These are phyloP conservation scores for Albugo laibachii DNA, from an alignment of 352 stramenopile species.

Conservation along the genomic window DNA sequence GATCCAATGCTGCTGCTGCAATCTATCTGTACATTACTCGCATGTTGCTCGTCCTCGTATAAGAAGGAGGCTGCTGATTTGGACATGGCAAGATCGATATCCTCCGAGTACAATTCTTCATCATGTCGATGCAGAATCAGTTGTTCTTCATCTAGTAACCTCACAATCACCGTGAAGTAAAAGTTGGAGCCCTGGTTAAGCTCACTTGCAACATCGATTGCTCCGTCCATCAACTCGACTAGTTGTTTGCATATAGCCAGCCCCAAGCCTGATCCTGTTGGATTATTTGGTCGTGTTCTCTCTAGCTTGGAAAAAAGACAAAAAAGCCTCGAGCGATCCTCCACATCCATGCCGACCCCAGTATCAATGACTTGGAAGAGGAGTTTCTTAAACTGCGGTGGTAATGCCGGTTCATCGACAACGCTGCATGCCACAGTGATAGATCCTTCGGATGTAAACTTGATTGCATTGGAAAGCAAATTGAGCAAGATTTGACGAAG, in stretches of 20 bases:
- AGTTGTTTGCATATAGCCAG: constrained; percentile 79
- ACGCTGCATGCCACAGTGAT: constrained; percentile 63
- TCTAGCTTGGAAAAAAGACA: constrained; percentile 70
- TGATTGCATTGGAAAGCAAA: constrained; percentile 72
- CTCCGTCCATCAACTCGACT: constrained; percentile 72
- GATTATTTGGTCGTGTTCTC: constrained; percentile 65
- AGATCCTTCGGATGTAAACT: constrained; percentile 68
- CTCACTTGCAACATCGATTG: constrained; percentile 71
- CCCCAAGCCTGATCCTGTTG: constrained; percentile 66
- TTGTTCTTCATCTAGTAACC: constrained; percentile 25
- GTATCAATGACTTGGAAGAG: constrained; percentile 77
- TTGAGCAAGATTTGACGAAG: constrained; percentile 68
- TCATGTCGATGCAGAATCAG: constrained; percentile 11
- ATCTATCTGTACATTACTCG: constrained; percentile 3
- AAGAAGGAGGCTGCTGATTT: neutral
- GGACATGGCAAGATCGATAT: constrained; percentile 7
- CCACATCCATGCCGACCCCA: constrained; percentile 54
- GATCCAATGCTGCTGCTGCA: constrained; percentile 13
- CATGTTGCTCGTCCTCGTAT: neutral
- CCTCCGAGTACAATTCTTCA: constrained; percentile 23
- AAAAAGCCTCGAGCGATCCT: constrained; percentile 66
- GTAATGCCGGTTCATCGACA: constrained; percentile 38
- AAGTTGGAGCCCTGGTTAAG: constrained; percentile 65
- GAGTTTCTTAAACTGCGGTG: constrained; percentile 41
- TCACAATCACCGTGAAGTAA: constrained; percentile 64